Percentiles rank a stretch among this genome's conserved stretches.
Conservation (phyloP, 1,284 basidiomycete species). For the Cryptococcus sp. region DNA sequence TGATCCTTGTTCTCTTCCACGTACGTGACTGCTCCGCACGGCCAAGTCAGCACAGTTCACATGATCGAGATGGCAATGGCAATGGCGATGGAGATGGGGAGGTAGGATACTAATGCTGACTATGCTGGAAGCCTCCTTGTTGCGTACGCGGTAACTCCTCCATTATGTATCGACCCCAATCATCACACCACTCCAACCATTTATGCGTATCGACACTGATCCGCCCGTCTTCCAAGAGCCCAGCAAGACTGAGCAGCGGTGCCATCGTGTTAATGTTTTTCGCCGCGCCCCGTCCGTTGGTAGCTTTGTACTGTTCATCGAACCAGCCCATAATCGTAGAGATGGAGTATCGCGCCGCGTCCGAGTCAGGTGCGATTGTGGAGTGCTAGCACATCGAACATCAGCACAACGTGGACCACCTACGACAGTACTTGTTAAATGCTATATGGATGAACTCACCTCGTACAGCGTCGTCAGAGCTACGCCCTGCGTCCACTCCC, state of each 20-base stretch:
- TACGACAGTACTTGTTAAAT: background rate
- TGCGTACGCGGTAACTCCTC: constrained; percentile 61
- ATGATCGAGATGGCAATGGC: constrained; percentile 14
- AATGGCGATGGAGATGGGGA: background rate
- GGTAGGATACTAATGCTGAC: constrained; percentile 20
- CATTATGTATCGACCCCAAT: constrained; percentile 66
- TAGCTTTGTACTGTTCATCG: constrained; percentile 57
- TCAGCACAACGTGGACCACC: background rate
- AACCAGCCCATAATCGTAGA: constrained; percentile 62
- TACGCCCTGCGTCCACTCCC: constrained; percentile 68
- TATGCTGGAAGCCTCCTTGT: constrained; percentile 62
- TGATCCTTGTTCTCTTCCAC: constrained; percentile 60
- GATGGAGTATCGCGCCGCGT: constrained; percentile 53
- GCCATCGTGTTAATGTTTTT: constrained; percentile 69
- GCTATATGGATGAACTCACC: background rate
- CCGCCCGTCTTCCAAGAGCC: constrained; percentile 42
- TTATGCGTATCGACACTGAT: constrained; percentile 5
- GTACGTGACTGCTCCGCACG: constrained; percentile 53
- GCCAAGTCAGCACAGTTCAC: background rate
- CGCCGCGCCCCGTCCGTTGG: constrained; percentile 56
- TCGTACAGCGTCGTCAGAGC: constrained; percentile 16
- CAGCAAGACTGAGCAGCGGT: constrained; percentile 61
- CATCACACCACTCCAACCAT: constrained; percentile 55
- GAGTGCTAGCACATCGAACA: constrained; percentile 29
- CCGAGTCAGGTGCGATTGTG: constrained; percentile 47